Evolutionary conservation across 2,329 filamentous ascomycete species (phyloP).

Genomic region (Hansfordia pulvinata): DNA sequence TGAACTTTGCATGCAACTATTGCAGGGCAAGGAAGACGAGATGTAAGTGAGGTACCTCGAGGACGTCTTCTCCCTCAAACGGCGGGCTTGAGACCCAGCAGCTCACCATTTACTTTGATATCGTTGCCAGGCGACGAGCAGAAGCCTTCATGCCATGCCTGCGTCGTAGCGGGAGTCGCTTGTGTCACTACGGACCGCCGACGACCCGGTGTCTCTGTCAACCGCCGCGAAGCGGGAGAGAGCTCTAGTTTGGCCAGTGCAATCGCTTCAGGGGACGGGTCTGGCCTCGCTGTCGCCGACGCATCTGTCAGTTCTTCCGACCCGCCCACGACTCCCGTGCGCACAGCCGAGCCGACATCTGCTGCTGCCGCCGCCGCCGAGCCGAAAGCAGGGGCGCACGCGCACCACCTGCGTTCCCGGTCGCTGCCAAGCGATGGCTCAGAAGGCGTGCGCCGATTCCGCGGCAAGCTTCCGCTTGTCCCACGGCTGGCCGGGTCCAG

Average conservation of each 20-base stretch:
- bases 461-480: not conserved
- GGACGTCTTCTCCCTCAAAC: no score
- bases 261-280: no score
- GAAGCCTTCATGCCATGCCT: slow-evolving; percentile 4
- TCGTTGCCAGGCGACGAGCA: no score
- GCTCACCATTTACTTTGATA: no score
- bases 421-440: no score
- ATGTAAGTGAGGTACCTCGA: no score
- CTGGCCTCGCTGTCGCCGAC: not conserved
- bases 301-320: not conserved
- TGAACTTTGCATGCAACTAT: slow-evolving; percentile 6
- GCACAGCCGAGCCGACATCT: not conserved
- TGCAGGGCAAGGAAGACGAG: slow-evolving; percentile 4
- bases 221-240: slow-evolving; percentile 1
- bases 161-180: slow-evolving; percentile 3
- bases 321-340: not conserved
- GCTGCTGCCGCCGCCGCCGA: not conserved
- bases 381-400: not conserved
- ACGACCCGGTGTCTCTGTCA: slow-evolving; percentile 3
- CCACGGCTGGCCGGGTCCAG: no score
- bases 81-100: no score
- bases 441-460: no score
- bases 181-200: slow-evolving; percentile 5
- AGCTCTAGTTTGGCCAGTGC: no score
- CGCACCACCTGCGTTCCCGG: not conserved